These are phyloP conservation scores for Dujonia santamariae DNA, from an alignment of 1,139 yeast genomes.

Conservation along the genomic window DNA sequence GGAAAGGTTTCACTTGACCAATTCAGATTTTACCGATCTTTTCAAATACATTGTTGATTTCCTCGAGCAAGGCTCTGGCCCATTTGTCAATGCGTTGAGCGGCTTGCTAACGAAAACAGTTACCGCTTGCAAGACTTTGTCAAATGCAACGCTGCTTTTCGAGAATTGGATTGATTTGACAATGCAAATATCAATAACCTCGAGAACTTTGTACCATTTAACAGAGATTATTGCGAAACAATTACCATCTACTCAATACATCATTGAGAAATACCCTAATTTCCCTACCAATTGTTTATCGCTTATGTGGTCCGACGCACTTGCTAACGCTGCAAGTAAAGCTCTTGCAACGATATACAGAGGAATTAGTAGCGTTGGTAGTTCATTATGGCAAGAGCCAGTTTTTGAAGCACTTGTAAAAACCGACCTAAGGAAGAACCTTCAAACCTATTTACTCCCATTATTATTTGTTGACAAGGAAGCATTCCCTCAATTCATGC, in stretches of 20 bases:
- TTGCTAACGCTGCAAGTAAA: slow-evolving; percentile 69
- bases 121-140: slow-evolving; percentile 16
- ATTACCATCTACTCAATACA: slow-evolving; percentile 34
- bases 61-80: slow-evolving; percentile 70
- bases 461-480: slow-evolving; percentile 50
- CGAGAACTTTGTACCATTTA: slow-evolving; percentile 59
- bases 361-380: slow-evolving; percentile 16
- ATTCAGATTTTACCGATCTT: slow-evolving; percentile 8
- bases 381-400: slow-evolving; percentile 46
- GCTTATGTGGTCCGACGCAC: slow-evolving; percentile 52
- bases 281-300: slow-evolving; percentile 46
- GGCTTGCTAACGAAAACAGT: slow-evolving; percentile 57
- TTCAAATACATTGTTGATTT: slow-evolving; percentile 61
- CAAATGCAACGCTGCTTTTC: slow-evolving; percentile 24
- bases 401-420: slow-evolving; percentile 32
- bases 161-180: slow-evolving; percentile 44
- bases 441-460: slow-evolving; percentile 62
- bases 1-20: too few relatives aligned
- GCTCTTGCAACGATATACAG: slow-evolving; percentile 48
- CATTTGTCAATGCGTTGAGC: slow-evolving; percentile 64
- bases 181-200: slow-evolving; percentile 42
- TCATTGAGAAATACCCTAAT: slow-evolving; percentile 40
- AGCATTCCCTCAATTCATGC: slow-evolving; percentile 25
- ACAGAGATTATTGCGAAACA: slow-evolving; percentile 50
- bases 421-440: slow-evolving; percentile 37